Evolutionary conservation across 768 basidiomycete genomes (phyloP), one percentile per base, ranked within the genome.

Genomic region (Kwoniella newhampshirensis): DNA sequence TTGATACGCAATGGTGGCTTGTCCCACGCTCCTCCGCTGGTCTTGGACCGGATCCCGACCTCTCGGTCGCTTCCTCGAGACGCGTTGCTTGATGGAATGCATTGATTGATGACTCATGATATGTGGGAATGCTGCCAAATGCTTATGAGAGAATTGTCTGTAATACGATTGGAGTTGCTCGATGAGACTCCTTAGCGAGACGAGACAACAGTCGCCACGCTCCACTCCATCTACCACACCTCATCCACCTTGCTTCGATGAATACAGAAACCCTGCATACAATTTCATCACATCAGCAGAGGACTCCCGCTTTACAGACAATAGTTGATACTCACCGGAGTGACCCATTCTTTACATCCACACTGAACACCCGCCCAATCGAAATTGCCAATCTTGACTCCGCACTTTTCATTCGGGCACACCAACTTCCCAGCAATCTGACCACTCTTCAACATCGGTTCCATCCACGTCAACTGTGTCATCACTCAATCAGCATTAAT

Each of bases 351-450:
- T 66, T 86, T 88, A 71, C 92, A 97, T 21, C 89, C 87, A 71
- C 92, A 94, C 67, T 86, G 84, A 26, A 89, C 85, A 0, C 94
- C 94, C 4, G 92, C 91, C 96, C 96, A 99, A 73, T 96, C 92
- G 66, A 86, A 98, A 74, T 89, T 96, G 2, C 96, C 96, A 17
- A 99, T 81, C 78, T 99, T 99, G 23, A 84, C 85, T 2, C 82
- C 82, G 67, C 96, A 99, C 69, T 89, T 91, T 67, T 85, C 82
- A 75, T 93, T 94, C 3, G 96, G 96, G 67, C 96, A 99, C 0
- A 83, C 57, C 64, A 99, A 88, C 81, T 92, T 96, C 17, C 96
- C 96, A 0, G 86, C 83, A 35, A 93, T 78, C 41, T 85, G 81
- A 0, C 91, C 93, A n/a, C 79, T 75, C 32, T 84, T 81, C 8